Evolutionary conservation across 2,329 filamentous ascomycete genomes (phyloP).

Genomic region (Colletotrichum endophyticum): DNA sequence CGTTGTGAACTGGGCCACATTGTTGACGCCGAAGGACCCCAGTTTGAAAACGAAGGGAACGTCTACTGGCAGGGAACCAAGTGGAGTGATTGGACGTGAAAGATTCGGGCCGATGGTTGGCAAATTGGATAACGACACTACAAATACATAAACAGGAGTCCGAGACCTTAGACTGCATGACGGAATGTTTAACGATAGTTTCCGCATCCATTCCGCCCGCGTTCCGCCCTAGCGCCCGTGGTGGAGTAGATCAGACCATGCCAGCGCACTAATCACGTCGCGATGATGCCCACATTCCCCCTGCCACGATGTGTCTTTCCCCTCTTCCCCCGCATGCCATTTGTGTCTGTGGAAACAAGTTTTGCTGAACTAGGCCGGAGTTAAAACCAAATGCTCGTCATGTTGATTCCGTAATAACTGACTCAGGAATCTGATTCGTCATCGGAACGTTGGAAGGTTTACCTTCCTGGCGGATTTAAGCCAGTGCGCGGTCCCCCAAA

Average conservation of each 20-base stretch:
- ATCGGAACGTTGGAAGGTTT: neutral
- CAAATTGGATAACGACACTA: neutral
- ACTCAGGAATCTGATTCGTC: neutral
- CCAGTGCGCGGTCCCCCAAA: neutral
- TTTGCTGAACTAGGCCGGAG: neutral
- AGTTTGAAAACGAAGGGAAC: constrained; percentile 33
- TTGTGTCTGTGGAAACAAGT: neutral
- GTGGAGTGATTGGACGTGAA: constrained; percentile 31
- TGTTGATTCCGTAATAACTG: neutral
- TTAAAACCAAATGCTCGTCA: neutral
- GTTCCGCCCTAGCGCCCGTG: neutral
- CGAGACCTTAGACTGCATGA: neutral
- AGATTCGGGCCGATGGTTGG: neutral
- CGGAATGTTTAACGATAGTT: neutral
- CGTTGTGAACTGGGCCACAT: constrained; percentile 63
- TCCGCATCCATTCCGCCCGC: neutral
- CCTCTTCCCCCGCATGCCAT: neutral
- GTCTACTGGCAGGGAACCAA: constrained; percentile 27
- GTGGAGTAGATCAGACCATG: neutral
- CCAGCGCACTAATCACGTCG: neutral
- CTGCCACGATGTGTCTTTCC: neutral
- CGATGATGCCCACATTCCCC: neutral
- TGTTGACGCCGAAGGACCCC: constrained; percentile 58
- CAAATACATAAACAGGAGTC: neutral
- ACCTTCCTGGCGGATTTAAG: neutral